These are phyloP conservation scores for Thalassiosira livingstoniorum DNA, from an alignment of 352 stramenopile genomes.

Conservation along the genomic window DNA sequence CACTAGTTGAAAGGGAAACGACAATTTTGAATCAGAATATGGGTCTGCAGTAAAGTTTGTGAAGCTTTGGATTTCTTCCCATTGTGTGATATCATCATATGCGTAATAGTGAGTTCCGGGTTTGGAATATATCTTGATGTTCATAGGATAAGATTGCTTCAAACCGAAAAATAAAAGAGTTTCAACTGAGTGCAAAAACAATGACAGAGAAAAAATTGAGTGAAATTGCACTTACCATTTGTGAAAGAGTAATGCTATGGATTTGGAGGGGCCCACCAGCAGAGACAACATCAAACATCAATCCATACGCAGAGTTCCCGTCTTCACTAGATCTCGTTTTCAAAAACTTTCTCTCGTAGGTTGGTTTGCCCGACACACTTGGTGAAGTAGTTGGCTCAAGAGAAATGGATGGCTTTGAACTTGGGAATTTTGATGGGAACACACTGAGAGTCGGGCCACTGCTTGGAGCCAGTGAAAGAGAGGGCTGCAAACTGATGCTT, in stretches of 20 bases:
- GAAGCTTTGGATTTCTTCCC: slow-evolving; percentile 38
- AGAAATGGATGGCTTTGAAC: neutral
- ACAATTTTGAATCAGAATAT: slow-evolving; percentile 9
- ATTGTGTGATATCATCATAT: slow-evolving; percentile 49
- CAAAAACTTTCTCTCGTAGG: slow-evolving; percentile 1
- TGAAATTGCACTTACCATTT: slow-evolving; percentile 33
- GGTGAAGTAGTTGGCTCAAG: slow-evolving; percentile 8
- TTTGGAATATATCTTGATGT: slow-evolving; percentile 42
- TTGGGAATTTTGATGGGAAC: neutral
- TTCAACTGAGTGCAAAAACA: neutral
- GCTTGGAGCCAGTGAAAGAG: slow-evolving; percentile 10
- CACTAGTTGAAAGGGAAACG: slow-evolving; percentile 35
- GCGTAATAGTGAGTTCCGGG: slow-evolving; percentile 36
- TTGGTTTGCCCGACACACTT: neutral
- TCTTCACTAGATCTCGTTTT: slow-evolving; percentile 2
- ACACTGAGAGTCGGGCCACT: neutral
- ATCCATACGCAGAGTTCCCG: slow-evolving; percentile 31
- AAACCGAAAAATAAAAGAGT: neutral
- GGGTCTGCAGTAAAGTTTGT: slow-evolving; percentile 32
- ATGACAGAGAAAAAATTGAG: neutral
- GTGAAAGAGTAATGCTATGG: slow-evolving; percentile 27
- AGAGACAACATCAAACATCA: slow-evolving; percentile 52
- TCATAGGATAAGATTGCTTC: slow-evolving; percentile 35
- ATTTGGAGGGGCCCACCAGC: slow-evolving; percentile 23
- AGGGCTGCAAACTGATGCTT: slow-evolving; percentile 25